Evolutionary conservation across 768 basidiomycete genomes (phyloP).

Genomic region (Suillus bovinus): DNA sequence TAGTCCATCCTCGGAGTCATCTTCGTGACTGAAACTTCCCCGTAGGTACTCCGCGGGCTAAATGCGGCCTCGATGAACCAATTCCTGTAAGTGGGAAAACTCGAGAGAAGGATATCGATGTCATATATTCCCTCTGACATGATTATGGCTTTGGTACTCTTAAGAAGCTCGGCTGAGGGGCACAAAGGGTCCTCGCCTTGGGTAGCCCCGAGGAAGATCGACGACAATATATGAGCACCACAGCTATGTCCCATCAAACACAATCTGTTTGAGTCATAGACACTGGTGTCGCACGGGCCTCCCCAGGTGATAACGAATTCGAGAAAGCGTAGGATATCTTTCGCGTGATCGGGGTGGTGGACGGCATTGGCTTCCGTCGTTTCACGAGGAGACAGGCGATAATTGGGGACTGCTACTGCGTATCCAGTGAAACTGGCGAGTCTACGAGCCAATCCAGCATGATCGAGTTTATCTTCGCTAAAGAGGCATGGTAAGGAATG

Average conservation of each 20-base stretch:
- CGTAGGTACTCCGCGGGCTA: conserved; percentile 50
- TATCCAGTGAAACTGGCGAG: conserved; percentile 51
- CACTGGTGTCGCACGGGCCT: conserved; percentile 16
- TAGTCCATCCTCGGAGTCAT: conserved; percentile 38
- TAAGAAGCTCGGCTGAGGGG: conserved; percentile 44
- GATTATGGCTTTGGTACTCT: conserved; percentile 53
- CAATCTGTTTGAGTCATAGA: conserved; percentile 44
- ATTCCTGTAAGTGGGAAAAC: conserved; percentile 64
- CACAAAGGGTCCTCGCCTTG: conserved; percentile 37
- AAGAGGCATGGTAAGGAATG: conserved; percentile 6
- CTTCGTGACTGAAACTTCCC: conserved; percentile 44
- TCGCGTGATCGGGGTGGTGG: conserved; percentile 69
- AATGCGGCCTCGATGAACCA: conserved; percentile 75
- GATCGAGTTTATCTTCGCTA: conserved; percentile 74
- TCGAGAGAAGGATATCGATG: conserved; percentile 59
- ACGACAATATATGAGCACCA: conserved; percentile 76
- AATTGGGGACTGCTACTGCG: conserved; percentile 75
- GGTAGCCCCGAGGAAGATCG: conserved; percentile 60
- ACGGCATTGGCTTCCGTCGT: conserved; percentile 40
- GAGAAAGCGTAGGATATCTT: conserved; percentile 65
- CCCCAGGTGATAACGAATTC: conserved; percentile 53
- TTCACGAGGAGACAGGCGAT: conserved; percentile 60
- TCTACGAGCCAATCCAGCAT: conserved; percentile 51
- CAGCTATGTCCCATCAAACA: conserved; percentile 80
- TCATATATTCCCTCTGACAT: conserved; percentile 82